These are phyloP conservation scores for Penicillium simplicissimum DNA, from an alignment of 495 filamentous ascomycete species.

Conservation along the genomic window DNA sequence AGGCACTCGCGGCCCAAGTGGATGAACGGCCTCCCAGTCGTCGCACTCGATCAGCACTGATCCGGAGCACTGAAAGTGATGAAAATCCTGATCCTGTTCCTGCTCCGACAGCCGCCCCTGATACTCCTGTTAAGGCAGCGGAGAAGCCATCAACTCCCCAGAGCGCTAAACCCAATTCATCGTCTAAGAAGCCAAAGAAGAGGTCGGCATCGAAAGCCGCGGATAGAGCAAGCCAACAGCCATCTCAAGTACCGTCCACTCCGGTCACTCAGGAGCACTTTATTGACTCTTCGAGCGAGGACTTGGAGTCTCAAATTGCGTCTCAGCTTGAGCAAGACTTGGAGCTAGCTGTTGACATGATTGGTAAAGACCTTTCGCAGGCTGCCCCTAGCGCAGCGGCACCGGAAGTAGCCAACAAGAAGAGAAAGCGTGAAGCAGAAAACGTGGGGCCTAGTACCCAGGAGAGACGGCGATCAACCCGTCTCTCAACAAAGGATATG, in stretches of 20 bases:
- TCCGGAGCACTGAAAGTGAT: slow-evolving; percentile 19
- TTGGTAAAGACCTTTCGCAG: slow-evolving; percentile 10
- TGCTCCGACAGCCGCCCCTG: neutral
- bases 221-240: slow-evolving; percentile 3
- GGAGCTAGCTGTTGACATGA: slow-evolving; percentile 36
- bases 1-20: slow-evolving; percentile 8
- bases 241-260: neutral
- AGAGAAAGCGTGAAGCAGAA: slow-evolving; percentile 41
- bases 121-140: slow-evolving; percentile 8
- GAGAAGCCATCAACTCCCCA: slow-evolving; percentile 1
- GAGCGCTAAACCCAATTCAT: slow-evolving; percentile 11
- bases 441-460: slow-evolving; percentile 16
- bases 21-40: slow-evolving; percentile 27
- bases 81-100: neutral
- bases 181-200: slow-evolving; percentile 11
- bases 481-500: slow-evolving; percentile 24
- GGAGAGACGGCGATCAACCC: slow-evolving; percentile 37
- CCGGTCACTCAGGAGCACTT: slow-evolving; percentile 11
- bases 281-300: slow-evolving; percentile 40
- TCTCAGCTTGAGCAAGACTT: slow-evolving; percentile 50
- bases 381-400: slow-evolving; percentile 2
- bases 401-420: slow-evolving; percentile 23
- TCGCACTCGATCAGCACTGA: slow-evolving; percentile 34
- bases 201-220: neutral
- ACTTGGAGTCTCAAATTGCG: slow-evolving; percentile 45